Evolutionary conservation across 306 rosid species (phyloP), one percentile per base, ranked within the genome.

Genomic region (Lagenaria siceraria): DNA sequence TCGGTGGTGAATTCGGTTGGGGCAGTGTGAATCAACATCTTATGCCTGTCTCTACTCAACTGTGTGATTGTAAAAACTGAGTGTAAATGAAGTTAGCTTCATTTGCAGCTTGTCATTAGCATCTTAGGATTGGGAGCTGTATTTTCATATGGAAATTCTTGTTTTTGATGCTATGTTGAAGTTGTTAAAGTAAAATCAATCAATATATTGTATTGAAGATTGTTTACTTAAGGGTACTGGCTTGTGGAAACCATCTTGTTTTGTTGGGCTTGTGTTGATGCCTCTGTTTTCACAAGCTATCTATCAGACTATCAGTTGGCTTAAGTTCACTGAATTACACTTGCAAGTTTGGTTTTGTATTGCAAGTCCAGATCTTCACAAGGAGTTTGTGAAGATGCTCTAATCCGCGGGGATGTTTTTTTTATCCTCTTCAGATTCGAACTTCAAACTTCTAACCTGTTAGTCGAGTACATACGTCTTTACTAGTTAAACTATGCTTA

Each of bases 251-350:
- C 35, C 75, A 43, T 70, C 36, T 29, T 29, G n/a, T n/a, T 5
- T 46, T 24, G 33, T 27, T 46, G 76, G 31, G 35, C 36, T 43
- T 69, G 31, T 21, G 35, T 31, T 13, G 56, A 43, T 15, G 58
- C 17, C 76, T 70, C 58, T 46, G 29, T 66, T 70, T 70, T 8
- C 76, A 72, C 7, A 72, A 72, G 77, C 61, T 49, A 48, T 49
- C 55, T 46, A 43, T 46, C 46, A 40, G 12, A 15, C 54, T 15
- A 43, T 68, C 53, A 68, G n/a, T 68, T 42, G 38, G 38, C 19
- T 22, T 49, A 9, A 0, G 18, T 29, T 48, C 24, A 73, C 27
- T 27, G 60, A 51, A 29, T 27, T 29, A 24, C 43, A 27, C 17
- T 14, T 6, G 56, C 36, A 14, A 46, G 76, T 46, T 46, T 14